phyloP scores from a whole-genome alignment of 2,329 filamentous ascomycete genomes.

The Bipolaris victoriae region DNA sequence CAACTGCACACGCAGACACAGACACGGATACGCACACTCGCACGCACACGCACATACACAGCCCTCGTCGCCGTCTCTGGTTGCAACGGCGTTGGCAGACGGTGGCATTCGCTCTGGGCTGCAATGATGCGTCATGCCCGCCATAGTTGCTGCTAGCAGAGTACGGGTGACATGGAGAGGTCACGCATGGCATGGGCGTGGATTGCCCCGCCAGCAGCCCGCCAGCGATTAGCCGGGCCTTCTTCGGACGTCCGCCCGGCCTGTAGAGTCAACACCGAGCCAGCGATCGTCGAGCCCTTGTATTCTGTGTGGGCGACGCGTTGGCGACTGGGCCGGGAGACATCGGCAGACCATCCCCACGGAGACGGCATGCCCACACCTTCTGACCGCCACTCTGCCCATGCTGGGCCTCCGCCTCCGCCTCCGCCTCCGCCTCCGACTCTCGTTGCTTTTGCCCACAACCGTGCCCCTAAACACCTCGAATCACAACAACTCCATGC shows the following conservation, averaged over 20 bases:
- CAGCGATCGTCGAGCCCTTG: constrained; percentile 4
- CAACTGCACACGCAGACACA: not conserved
- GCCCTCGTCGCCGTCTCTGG: not conserved
- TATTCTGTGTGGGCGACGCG: constrained; percentile 6
- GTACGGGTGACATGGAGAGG: no score
- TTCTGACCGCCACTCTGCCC: constrained; percentile 7
- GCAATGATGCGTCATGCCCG: constrained; percentile 9
- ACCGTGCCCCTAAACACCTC: not conserved
- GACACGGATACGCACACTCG: not conserved
- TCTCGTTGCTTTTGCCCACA: not conserved
- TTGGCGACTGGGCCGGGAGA: constrained; percentile 12
- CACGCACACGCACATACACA: not conserved
- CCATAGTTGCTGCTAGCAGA: constrained; percentile 11
- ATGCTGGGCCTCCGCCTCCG: not conserved
- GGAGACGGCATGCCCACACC: constrained; percentile 2
- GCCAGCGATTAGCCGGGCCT: constrained; percentile 13
- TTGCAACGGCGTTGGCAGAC: not conserved
- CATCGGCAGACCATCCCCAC: constrained; percentile 22
- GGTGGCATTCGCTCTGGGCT: not conserved
- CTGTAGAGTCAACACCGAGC: constrained; percentile 4
- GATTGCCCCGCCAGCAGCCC: not conserved
- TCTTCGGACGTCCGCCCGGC: constrained; percentile 8
- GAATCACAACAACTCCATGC: not conserved
- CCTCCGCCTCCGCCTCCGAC: not conserved
- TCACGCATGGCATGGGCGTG: not conserved